A percentile compares a stretch with the other conserved stretches of the same genome.
Evolutionary conservation across 2,329 filamentous ascomycete species (phyloP).

Genomic region (Diaporthe sp.): DNA sequence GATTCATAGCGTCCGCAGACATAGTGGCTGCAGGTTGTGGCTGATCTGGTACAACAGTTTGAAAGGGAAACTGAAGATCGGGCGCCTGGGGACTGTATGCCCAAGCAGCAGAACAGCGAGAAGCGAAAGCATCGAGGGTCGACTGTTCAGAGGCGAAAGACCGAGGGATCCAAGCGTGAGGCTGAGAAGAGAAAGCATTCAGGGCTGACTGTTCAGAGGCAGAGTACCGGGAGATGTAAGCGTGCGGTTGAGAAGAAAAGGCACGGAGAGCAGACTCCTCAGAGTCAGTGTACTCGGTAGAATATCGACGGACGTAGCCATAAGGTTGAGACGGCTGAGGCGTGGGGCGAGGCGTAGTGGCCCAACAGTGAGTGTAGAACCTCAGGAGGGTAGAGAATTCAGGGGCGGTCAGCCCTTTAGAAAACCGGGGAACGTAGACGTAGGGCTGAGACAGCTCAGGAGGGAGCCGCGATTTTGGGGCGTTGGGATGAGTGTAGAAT

Average conservation of each 20-base stretch:
- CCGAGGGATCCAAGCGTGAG: background rate
- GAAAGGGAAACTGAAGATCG: background rate
- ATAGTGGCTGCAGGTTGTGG: background rate
- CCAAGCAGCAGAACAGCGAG: background rate
- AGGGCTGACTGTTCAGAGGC: background rate
- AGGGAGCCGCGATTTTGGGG: too few species aligned
- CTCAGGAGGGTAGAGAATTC: background rate
- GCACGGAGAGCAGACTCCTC: background rate
- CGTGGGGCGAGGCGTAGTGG: background rate
- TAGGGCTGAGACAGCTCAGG: background rate
- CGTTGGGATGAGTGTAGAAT: background rate
- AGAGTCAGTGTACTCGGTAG: background rate
- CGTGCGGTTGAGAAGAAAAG: background rate
- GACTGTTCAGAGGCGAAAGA: background rate
- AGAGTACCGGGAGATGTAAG: background rate
- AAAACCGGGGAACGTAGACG: too few species aligned
- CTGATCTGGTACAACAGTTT: background rate
- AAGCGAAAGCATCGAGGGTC: background rate
- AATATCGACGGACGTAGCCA: background rate
- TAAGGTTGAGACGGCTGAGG: background rate
- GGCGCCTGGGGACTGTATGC: background rate
- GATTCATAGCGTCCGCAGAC: background rate
- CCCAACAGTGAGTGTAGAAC: background rate
- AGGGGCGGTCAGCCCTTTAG: background rate
- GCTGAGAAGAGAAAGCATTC: background rate